Evolutionary conservation across 495 filamentous ascomycete genomes (phyloP), one percentile per base, ranked within the genome.

Genomic region (Recurvomyces mirabilis): DNA sequence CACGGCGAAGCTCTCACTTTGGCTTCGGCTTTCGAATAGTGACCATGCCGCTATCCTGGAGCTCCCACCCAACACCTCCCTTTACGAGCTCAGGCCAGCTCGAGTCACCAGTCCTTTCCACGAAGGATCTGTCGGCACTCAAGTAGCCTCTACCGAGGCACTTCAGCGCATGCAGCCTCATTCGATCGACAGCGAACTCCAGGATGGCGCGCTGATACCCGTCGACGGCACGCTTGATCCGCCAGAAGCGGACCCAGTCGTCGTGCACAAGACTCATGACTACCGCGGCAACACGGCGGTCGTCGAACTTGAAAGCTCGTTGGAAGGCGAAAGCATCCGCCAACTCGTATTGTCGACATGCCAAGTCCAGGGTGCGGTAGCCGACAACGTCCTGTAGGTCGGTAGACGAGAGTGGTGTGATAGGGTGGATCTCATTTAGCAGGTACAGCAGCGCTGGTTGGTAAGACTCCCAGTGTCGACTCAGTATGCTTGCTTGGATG

Each of bases 341-440:
- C 26, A 94, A 68, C 46, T 93, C 71, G n/a, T 74, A 68, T 52
- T 87, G 75, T 12, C 87, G 75, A 59, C 89, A 94, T 9, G 87
- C 87, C 30, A 86, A 73, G 62, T 98, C 91, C 13, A 96, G 74
- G 32, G 95, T 77, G 13, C 81, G 71, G 57, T 93, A 95, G 24
- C 75, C 73, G 17, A 77, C 70, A 48, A 88, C 74, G 47, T 96
- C 91, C 36, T 78, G 76, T 14, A 82, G 59, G 52, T 93, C 86
- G 12, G 74, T 61, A 10, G 67, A 63, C 0, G 79, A 72, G 15
- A 95, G 72, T 22, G 75, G 77, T 37, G 74, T 52, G 35, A 24
- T 14, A 1, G 39, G 32, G 59, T 93, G 84, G 41, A 95, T 75
- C 2, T 65, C 64, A 28, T 74, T 71, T 5, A 98, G 70, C 1